Conservation (phyloP, 495 filamentous ascomycete genomes). For the Aspergillus cavernicola region DNA sequence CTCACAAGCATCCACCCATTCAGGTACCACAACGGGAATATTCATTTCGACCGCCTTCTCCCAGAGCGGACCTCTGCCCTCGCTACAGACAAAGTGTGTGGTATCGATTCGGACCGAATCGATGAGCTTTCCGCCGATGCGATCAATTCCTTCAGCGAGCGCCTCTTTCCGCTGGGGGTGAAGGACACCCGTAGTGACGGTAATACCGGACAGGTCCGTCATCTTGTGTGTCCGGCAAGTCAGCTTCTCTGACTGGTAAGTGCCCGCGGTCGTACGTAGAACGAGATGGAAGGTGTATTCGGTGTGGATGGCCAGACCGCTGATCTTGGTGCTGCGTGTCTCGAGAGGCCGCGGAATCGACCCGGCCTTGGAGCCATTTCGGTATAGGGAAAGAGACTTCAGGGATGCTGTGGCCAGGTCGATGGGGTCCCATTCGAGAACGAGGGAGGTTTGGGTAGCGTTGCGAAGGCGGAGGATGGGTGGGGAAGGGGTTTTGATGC, state of each 20-base stretch:
- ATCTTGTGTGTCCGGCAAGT: conserved; percentile 93
- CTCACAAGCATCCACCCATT: conserved; percentile 96
- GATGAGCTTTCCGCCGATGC: conserved; percentile 88
- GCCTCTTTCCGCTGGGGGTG: conserved; percentile 70
- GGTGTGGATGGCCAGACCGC: conserved; percentile 90
- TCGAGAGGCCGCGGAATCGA: conserved; percentile 81
- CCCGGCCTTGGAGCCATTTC: conserved; percentile 94
- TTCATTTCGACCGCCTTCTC: conserved; percentile 97
- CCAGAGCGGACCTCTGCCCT: conserved; percentile 85
- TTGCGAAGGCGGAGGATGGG: conserved; percentile 88
- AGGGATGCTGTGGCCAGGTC: conserved; percentile 87
- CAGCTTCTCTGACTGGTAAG: conserved; percentile 76
- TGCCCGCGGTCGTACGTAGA: conserved; percentile 86
- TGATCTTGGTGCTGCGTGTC: conserved; percentile 93
- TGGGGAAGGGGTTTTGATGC: conserved; percentile 68
- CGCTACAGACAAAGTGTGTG: conserved; percentile 98
- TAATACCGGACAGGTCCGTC: conserved; percentile 96
- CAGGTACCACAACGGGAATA: conserved; percentile 94
- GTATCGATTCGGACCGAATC: conserved; percentile 94
- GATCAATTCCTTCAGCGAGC: conserved; percentile 69
- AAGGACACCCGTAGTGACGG: conserved; percentile 86
- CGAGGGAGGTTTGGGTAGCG: conserved; percentile 93
- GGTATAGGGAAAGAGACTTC: conserved; percentile 81
- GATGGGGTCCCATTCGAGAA: conserved; percentile 97
- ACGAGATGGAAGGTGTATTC: conserved; percentile 95